Conservation (phyloP, 2,329 filamentous ascomycete genomes). For the Cladosporium sp. region DNA sequence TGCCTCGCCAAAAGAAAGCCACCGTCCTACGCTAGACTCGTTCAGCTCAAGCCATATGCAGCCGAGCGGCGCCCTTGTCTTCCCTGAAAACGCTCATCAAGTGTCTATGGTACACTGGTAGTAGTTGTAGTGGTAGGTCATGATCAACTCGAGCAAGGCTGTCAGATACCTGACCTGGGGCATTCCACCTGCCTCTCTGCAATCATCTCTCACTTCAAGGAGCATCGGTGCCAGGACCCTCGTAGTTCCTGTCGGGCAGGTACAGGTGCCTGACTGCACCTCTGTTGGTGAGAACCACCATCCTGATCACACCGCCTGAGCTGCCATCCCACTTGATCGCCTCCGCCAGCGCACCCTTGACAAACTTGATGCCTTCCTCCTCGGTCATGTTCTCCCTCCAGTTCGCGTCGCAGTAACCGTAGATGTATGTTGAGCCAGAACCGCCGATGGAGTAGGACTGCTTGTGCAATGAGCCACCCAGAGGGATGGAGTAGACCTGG, state of each 20-base stretch:
- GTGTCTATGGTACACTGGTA: slow-evolving; percentile 5
- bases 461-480: slow-evolving; percentile 96
- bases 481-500: slow-evolving; percentile 94
- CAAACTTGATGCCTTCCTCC: slow-evolving; percentile 83
- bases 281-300: slow-evolving; percentile 90
- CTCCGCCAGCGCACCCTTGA: slow-evolving; percentile 85
- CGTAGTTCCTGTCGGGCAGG: slow-evolving; percentile 87
- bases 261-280: slow-evolving; percentile 93
- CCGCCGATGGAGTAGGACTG: slow-evolving; percentile 93
- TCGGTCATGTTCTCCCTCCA: slow-evolving; percentile 96
- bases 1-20: neutral
- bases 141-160: neutral
- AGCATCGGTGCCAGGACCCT: slow-evolving; percentile 57
- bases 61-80: neutral
- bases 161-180: neutral
- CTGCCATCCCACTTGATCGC: slow-evolving; percentile 99
- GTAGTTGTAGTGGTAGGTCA: neutral
- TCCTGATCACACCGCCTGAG: slow-evolving; percentile 94
- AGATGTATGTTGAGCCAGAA: slow-evolving; percentile 98
- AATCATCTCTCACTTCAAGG: slow-evolving; percentile 17
- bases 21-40: slow-evolving; percentile 3
- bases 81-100: neutral
- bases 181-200: neutral
- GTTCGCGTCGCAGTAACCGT: slow-evolving; percentile 95
- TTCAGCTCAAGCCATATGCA: neutral